These are phyloP conservation scores for Rhizophagus sp. DNA, from an alignment of 192 early-diverging fungal species.

Conservation along the genomic window DNA sequence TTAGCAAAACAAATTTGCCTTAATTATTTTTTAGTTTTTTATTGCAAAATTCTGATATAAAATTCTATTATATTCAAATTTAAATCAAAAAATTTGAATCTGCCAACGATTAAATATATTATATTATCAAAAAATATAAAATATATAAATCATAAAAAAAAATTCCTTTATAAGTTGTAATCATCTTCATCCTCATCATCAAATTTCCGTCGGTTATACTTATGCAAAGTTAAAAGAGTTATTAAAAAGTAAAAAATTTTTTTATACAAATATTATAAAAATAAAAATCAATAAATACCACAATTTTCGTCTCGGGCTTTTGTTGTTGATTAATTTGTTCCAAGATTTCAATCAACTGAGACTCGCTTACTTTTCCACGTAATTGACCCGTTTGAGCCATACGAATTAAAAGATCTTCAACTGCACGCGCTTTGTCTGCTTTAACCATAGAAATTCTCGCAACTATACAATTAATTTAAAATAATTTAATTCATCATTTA, in stretches of 20 bases:
- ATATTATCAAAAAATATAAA: too few species aligned
- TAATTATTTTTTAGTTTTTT: too few species aligned
- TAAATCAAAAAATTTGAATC: too few species aligned
- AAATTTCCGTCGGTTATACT: slow-evolving; percentile 59
- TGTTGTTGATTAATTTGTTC: slow-evolving; percentile 79
- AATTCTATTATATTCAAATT: too few species aligned
- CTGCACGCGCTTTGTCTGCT: slow-evolving; percentile 80
- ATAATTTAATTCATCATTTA: not conserved
- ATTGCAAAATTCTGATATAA: too few species aligned
- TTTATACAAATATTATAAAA: not conserved
- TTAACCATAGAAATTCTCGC: slow-evolving; percentile 92
- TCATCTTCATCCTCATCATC: slow-evolving; percentile 63
- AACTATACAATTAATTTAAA: slow-evolving; percentile 48
- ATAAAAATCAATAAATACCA: slow-evolving; percentile 53
- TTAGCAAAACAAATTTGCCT: too few species aligned
- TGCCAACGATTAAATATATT: too few species aligned
- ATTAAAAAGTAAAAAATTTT: not conserved
- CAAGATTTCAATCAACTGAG: slow-evolving; percentile 83
- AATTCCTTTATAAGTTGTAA: not conserved
- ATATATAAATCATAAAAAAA: too few species aligned
- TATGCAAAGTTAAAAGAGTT: slow-evolving; percentile 4
- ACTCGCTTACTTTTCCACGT: slow-evolving; percentile 78
- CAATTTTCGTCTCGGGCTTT: slow-evolving; percentile 70
- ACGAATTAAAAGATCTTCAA: slow-evolving; percentile 87
- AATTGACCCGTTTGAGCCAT: slow-evolving; percentile 89